A percentile compares a stretch with the other conserved stretches of the same genome.
phyloP scores from a whole-genome alignment of 179 eudicot genomes.

The Silene vulgaris region DNA sequence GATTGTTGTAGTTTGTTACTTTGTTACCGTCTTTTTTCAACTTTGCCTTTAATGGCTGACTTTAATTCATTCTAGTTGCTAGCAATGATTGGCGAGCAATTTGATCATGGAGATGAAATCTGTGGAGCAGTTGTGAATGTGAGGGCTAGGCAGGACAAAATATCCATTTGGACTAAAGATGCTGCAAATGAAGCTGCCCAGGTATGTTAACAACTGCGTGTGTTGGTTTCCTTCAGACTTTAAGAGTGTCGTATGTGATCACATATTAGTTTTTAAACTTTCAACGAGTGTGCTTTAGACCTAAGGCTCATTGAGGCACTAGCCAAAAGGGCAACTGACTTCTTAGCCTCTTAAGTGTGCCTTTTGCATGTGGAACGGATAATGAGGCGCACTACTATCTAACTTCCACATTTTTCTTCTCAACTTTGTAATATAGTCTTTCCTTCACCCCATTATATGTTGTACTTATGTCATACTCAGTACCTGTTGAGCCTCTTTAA shows the following conservation, averaged over 20 bases:
- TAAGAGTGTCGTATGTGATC: neutral
- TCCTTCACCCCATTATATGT: too few relatives aligned
- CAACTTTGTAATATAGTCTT: too few relatives aligned
- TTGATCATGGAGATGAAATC: constrained; percentile 95
- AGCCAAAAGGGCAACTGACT: neutral
- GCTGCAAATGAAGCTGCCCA: constrained; percentile 92
- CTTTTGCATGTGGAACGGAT: too few relatives aligned
- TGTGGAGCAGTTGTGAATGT: constrained; percentile 95
- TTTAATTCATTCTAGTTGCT: constrained; percentile 44
- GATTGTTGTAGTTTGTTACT: constrained; percentile 7
- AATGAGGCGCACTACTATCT: too few relatives aligned
- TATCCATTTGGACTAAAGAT: constrained; percentile 85
- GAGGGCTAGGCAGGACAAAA: constrained; percentile 60
- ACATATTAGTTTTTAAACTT: too few relatives aligned
- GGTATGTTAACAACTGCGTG: constrained; percentile 35
- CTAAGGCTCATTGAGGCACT: neutral
- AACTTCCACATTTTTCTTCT: too few relatives aligned
- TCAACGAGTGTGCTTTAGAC: neutral
- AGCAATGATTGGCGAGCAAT: constrained; percentile 98
- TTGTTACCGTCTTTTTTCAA: neutral
- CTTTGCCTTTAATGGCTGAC: constrained; percentile 10
- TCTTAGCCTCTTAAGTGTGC: too few relatives aligned
- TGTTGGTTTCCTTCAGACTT: neutral
- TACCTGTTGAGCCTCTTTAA: too few relatives aligned
- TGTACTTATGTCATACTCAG: too few relatives aligned